Conservation (phyloP, 1,139 yeast genomes). For the Scheffersomyces segobiensis region DNA sequence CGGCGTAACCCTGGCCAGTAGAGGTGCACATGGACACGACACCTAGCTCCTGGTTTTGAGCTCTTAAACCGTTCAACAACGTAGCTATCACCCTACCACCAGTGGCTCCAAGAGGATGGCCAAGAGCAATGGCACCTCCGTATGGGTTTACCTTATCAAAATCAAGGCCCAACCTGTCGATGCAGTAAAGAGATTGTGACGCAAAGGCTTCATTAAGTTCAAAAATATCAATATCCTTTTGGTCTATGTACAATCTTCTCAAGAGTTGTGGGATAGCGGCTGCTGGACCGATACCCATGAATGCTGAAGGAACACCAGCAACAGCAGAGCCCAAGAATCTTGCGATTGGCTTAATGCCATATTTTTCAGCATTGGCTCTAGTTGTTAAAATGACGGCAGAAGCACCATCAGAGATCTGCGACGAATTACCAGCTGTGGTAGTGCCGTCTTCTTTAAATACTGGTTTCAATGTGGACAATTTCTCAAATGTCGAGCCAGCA, state of each 20-base stretch:
- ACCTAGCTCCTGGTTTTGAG: conserved; percentile 31
- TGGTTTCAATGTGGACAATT: conserved; percentile 30
- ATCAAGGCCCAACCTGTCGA: conserved; percentile 30
- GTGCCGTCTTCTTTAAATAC: conserved; percentile 36
- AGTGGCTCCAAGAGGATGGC: conserved; percentile 45
- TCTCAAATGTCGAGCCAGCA: conserved; percentile 26
- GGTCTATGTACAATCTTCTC: conserved; percentile 20
- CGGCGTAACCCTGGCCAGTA: conserved; percentile 47
- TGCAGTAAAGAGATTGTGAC: conserved; percentile 36
- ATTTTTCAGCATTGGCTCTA: conserved; percentile 32
- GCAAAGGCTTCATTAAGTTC: conserved; percentile 48
- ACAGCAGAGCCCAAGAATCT: conserved; percentile 37
- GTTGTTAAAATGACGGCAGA: conserved; percentile 40
- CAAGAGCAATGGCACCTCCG: conserved; percentile 47
- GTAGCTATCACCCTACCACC: conserved; percentile 39
- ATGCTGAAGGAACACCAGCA: conserved; percentile 36
- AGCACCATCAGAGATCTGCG: conserved; percentile 46
- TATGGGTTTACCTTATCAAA: conserved; percentile 35
- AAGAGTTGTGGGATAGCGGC: conserved; percentile 36
- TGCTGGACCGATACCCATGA: conserved; percentile 47
- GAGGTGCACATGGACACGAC: conserved; percentile 45
- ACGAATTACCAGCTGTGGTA: conserved; percentile 45
- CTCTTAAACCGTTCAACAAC: conserved; percentile 31
- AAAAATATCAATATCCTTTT: conserved; percentile 33
- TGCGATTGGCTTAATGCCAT: conserved; percentile 40